Base-by-base conservation (phyloP, 1,284 basidiomycete species). In the Leccinum insolens region DNA sequence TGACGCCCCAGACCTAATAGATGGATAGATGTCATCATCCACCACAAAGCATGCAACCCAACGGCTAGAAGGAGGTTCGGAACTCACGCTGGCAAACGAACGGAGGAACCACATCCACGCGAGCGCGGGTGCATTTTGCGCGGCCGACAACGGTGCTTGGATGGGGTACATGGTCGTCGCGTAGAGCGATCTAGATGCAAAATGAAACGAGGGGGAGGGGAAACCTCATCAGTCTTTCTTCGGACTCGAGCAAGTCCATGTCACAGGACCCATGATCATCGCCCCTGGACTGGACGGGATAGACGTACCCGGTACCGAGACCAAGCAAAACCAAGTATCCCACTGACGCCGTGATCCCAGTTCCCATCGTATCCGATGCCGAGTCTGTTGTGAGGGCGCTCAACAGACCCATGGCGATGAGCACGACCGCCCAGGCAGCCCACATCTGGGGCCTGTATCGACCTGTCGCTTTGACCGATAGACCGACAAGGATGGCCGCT, bases 51-150 rank as follows among this genome's bases (percentile, higher is more conserved):
- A 34, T 1, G 28, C 46, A 22, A 9, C 8, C 14, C 15, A 25
- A 25, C 52, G 20, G 6, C 20, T 4, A 2, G 11, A 22, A 31
- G 61, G 39, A 22, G 17, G 37, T 20, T 22, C 7, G 4, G 28
- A 7, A 8, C 69, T 66, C 57, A 75, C 72, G 8, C 70, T 58
- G 0, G 72, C 74, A 64, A 79, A 73, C 28, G 70, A 70, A 52
- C 78, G 76, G 39, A 75, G 64, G 67, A 78, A 80, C 68, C 69
- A 74, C 70, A 73, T 71, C 67, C 72, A 74, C 4, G 73, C 72
- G 6, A 80, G 65, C 2, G 78, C 75, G 6, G 69, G 64, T 7
- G 77, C 76, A 22, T 76, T 76, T 28, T 71, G 67, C 0, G 68
- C 67, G 15, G 74, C 70, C 0, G 72, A 69, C 12, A 79, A 55